Percentiles rank a stretch among this genome's conserved stretches.
Conservation (phyloP, 768 basidiomycete genomes). For the Hygrophoropsis aurantiaca region DNA sequence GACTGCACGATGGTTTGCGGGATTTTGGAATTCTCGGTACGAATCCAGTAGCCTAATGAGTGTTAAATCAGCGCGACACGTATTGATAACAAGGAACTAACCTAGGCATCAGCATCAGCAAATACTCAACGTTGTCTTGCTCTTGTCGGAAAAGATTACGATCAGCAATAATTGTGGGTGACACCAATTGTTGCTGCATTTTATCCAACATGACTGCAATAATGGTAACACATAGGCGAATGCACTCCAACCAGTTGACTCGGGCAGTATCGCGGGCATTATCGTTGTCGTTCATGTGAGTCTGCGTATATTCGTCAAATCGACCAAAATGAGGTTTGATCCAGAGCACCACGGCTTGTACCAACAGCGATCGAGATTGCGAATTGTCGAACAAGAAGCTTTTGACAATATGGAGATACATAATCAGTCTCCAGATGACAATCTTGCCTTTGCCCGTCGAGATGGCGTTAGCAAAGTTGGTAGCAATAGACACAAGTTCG, state of each 20-base stretch:
- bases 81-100: constrained; percentile 29
- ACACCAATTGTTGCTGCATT: constrained; percentile 76
- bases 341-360: constrained; percentile 90
- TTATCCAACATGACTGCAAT: constrained; percentile 89
- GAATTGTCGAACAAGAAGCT: constrained; percentile 84
- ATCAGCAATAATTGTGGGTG: constrained; percentile 61
- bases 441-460: constrained; percentile 80
- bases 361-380: constrained; percentile 72
- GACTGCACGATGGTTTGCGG: constrained; percentile 65
- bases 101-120: constrained; percentile 84
- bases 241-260: constrained; percentile 86
- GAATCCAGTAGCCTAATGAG: constrained; percentile 84
- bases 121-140: constrained; percentile 88
- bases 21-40: constrained; percentile 78
- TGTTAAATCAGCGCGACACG: too few species aligned
- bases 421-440: constrained; percentile 89
- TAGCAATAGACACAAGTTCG: constrained; percentile 85
- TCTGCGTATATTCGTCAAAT: constrained; percentile 79
- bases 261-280: constrained; percentile 68
- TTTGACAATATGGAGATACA: constrained; percentile 90
- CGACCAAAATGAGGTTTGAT: constrained; percentile 93
- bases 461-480: constrained; percentile 84
- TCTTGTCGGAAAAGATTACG: constrained; percentile 68
- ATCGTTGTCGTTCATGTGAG: constrained; percentile 66
- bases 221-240: constrained; percentile 87